Evolutionary conservation across 495 filamentous ascomycete genomes (phyloP).

Genomic region (Aspergillus leporis): DNA sequence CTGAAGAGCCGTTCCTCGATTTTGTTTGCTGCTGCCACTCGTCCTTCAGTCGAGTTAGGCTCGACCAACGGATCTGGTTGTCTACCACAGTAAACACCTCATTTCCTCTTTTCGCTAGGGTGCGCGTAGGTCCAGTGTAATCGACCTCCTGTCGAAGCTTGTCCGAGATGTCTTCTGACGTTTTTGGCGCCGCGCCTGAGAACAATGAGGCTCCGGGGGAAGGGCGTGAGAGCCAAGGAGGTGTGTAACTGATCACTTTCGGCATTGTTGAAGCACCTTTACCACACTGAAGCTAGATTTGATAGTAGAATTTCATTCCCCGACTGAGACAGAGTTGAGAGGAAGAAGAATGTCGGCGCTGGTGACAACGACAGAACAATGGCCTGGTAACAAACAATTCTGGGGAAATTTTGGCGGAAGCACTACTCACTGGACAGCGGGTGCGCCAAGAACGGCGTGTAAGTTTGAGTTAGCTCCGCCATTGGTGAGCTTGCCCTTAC

Average conservation of each 20-base stretch:
- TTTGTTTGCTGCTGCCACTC: slow-evolving; percentile 56
- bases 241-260: slow-evolving; percentile 76
- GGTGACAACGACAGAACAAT: slow-evolving; percentile 19
- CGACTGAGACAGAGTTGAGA: slow-evolving; percentile 4
- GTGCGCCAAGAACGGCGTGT: slow-evolving; percentile 13
- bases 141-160: slow-evolving; percentile 37
- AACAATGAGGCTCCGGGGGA: slow-evolving; percentile 75
- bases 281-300: slow-evolving; percentile 1
- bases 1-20: slow-evolving; percentile 31
- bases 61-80: slow-evolving; percentile 84
- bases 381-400: not conserved
- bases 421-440: not conserved
- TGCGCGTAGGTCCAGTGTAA: slow-evolving; percentile 60
- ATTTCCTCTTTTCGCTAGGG: slow-evolving; percentile 70
- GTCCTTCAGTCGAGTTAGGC: slow-evolving; percentile 73
- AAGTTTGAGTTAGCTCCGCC: slow-evolving; percentile 3
- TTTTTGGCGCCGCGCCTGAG: slow-evolving; percentile 38
- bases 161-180: slow-evolving; percentile 28
- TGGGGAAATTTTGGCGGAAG: slow-evolving; percentile 14
- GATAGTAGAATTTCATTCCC: not conserved
- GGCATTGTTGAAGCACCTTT: slow-evolving; percentile 58
- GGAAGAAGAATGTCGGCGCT: slow-evolving; percentile 13
- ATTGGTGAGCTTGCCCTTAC: not conserved
- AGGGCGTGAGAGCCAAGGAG: slow-evolving; percentile 76
- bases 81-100: slow-evolving; percentile 83